Conservation (phyloP, 345 rosid species). For the Streptanthus diversifolius region DNA sequence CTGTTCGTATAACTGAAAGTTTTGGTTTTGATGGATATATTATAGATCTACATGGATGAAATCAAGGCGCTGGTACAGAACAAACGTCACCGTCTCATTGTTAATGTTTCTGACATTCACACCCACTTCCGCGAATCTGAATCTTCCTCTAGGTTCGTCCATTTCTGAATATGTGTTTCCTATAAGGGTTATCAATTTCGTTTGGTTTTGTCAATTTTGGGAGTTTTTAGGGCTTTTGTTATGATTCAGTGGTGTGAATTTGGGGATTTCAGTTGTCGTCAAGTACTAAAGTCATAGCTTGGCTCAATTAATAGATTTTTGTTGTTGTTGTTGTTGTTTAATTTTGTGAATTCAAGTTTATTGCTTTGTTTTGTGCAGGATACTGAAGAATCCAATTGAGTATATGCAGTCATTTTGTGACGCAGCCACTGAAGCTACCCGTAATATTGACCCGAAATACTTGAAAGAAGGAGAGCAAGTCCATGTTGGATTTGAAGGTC, state of each 20-base stretch:
- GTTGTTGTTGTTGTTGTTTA: background rate
- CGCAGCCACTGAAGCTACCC: slow-evolving; percentile 80
- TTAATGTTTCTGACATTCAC: slow-evolving; percentile 87
- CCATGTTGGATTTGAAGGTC: slow-evolving; percentile 91
- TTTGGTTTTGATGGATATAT: background rate
- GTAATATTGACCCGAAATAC: slow-evolving; percentile 61
- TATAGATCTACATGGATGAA: slow-evolving; percentile 72
- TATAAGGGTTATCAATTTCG: background rate
- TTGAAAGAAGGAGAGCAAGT: slow-evolving; percentile 84
- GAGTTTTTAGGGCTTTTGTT: background rate
- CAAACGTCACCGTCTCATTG: slow-evolving; percentile 88
- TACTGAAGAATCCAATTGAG: slow-evolving; percentile 73
- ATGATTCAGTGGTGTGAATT: background rate
- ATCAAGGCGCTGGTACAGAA: slow-evolving; percentile 77
- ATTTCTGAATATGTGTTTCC: background rate
- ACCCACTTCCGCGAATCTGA: slow-evolving; percentile 45
- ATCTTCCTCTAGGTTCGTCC: slow-evolving; percentile 54
- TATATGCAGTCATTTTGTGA: slow-evolving; percentile 90
- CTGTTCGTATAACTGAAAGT: background rate
- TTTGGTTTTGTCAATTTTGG: background rate
- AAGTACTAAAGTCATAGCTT: too few species aligned
- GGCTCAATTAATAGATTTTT: background rate
- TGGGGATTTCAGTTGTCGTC: slow-evolving; percentile 1
- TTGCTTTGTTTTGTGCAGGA: slow-evolving; percentile 42
- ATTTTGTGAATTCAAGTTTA: background rate